phyloP scores from a whole-genome alignment of 768 basidiomycete genomes.

The Clavulina sp. region DNA sequence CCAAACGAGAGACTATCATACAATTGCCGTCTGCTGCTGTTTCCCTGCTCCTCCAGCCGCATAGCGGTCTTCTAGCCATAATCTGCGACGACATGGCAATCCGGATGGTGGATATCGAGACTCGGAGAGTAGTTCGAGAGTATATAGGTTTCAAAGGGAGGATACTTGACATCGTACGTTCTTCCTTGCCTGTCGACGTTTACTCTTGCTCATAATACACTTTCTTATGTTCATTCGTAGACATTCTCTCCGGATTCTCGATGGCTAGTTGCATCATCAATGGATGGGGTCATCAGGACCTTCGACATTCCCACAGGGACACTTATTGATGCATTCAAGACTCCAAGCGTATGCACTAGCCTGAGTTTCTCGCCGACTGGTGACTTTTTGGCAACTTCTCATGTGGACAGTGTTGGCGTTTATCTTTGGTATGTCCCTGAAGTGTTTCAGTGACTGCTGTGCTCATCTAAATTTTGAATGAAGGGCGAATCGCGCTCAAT shows the following conservation, averaged over 20 bases:
- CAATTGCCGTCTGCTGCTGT: constrained; percentile 49
- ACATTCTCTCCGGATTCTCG: constrained; percentile 89
- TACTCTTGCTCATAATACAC: constrained; percentile 2
- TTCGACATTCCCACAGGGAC: constrained; percentile 90
- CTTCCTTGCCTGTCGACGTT: neutral
- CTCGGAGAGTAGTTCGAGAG: constrained; percentile 71
- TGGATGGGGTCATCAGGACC: constrained; percentile 85
- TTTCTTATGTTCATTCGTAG: constrained; percentile 24
- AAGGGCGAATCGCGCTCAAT: constrained; percentile 94
- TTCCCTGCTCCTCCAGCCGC: constrained; percentile 61
- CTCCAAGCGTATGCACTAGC: constrained; percentile 73
- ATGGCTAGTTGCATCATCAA: constrained; percentile 76
- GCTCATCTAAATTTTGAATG: neutral
- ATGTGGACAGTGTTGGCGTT: constrained; percentile 85
- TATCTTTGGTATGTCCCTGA: constrained; percentile 56
- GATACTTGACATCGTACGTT: constrained; percentile 71
- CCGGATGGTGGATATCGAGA: constrained; percentile 83
- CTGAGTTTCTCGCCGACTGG: constrained; percentile 86
- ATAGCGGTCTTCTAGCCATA: constrained; percentile 67
- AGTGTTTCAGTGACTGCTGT: neutral
- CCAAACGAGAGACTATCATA: constrained; percentile 50
- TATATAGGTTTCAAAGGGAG: constrained; percentile 66
- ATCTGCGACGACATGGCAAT: constrained; percentile 76
- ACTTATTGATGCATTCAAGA: constrained; percentile 82
- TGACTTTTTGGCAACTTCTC: constrained; percentile 89